Evolutionary conservation across 495 filamentous ascomycete genomes (phyloP).

Genomic region (Xylaria grammica): DNA sequence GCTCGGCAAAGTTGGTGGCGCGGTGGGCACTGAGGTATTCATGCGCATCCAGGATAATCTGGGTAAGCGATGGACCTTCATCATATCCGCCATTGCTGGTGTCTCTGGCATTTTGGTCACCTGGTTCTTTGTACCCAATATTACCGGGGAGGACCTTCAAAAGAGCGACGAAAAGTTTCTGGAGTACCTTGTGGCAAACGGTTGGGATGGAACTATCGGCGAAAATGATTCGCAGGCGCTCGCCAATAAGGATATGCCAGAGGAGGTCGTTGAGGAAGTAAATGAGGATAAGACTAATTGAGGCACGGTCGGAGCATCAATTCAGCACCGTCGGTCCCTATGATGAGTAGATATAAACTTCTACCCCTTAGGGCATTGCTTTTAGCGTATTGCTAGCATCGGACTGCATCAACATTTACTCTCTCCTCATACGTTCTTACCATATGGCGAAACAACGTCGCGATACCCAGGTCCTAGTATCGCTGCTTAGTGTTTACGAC

Average conservation of each 20-base stretch:
- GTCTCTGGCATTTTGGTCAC: conserved; percentile 57
- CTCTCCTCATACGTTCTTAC: no score
- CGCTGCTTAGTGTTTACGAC: no score
- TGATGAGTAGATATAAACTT: no score
- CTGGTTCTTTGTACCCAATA: conserved; percentile 56
- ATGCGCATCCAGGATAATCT: conserved; percentile 46
- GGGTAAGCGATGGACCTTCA: conserved; percentile 59
- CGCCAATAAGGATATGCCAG: neutral
- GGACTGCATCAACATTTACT: no score
- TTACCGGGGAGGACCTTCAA: conserved; percentile 51
- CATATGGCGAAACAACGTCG: no score
- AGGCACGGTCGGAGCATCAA: no score
- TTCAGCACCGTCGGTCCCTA: no score
- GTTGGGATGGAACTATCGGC: conserved; percentile 57
- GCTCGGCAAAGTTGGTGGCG: conserved; percentile 57
- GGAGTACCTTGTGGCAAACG: conserved; percentile 51
- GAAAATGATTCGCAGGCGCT: conserved; percentile 22
- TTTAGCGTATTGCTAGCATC: no score
- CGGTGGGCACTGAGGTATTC: conserved; percentile 59
- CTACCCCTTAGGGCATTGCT: no score
- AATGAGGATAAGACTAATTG: neutral
- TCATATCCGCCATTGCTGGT: conserved; percentile 58
- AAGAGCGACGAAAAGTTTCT: conserved; percentile 51
- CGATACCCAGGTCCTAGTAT: no score
- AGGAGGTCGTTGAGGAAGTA: conserved; percentile 3